phyloP scores from a whole-genome alignment of 176 grass and related monocot genomes.

The Avena eriantha region DNA sequence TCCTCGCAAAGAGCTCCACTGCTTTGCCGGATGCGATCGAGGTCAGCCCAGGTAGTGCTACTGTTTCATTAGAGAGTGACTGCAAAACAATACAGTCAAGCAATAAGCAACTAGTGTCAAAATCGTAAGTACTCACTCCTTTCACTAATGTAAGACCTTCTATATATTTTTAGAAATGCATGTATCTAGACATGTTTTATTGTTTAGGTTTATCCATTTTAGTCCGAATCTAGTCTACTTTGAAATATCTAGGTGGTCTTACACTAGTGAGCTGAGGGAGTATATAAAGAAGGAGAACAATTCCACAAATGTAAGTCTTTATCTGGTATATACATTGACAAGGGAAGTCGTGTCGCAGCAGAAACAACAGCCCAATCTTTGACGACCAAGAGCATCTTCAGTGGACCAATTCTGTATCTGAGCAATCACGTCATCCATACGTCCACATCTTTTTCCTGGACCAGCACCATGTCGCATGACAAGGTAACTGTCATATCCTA shows the following conservation, averaged over 20 bases:
- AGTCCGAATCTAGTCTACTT: too few relatives aligned
- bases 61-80: slow-evolving; percentile 61
- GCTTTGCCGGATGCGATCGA: slow-evolving; percentile 80
- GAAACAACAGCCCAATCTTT: slow-evolving; percentile 90
- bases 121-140: background rate
- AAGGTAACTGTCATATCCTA: slow-evolving; percentile 86
- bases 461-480: slow-evolving; percentile 97
- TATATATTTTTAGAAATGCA: too few relatives aligned
- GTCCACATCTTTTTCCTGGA: slow-evolving; percentile 44
- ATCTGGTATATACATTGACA: slow-evolving; percentile 56
- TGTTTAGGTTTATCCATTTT: too few relatives aligned
- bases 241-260: too few relatives aligned
- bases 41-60: slow-evolving; percentile 77
- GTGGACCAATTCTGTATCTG: slow-evolving; percentile 46
- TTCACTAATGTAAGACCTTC: too few relatives aligned
- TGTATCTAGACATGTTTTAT: too few relatives aligned
- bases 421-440: slow-evolving; percentile 38
- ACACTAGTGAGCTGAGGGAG: too few relatives aligned
- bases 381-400: slow-evolving; percentile 45
- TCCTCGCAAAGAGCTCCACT: slow-evolving; percentile 85
- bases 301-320: slow-evolving; percentile 11
- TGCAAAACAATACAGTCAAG: slow-evolving; percentile 43
- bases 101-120: background rate
- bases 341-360: slow-evolving; percentile 69
- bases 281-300: slow-evolving; percentile 9